A percentile compares a stretch with the other conserved stretches of the same genome.
phyloP scores from a whole-genome alignment of 805 yeast genomes.

The Lachancea nothofagi region DNA sequence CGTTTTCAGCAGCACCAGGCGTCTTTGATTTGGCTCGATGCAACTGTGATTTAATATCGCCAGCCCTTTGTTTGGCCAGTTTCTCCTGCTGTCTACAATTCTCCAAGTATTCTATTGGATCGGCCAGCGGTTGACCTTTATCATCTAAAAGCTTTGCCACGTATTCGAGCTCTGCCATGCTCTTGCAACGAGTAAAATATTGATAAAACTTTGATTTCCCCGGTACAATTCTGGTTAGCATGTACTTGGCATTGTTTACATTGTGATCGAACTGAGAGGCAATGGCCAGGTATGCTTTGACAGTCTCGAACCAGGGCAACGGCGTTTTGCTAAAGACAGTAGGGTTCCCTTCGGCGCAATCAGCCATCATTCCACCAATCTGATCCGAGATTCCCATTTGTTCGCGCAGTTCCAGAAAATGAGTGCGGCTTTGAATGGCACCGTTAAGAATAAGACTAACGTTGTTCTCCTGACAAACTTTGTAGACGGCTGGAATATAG shows the following conservation, averaged over 20 bases:
- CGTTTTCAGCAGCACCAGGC: neutral
- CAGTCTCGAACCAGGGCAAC: conserved; percentile 48
- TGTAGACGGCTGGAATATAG: conserved; percentile 55
- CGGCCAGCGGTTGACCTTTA: conserved; percentile 18
- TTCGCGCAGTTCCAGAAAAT: conserved; percentile 47
- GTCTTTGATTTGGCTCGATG: conserved; percentile 9
- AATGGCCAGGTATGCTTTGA: conserved; percentile 49
- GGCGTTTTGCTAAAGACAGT: conserved; percentile 53
- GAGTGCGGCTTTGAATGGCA: conserved; percentile 50
- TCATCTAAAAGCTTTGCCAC: conserved; percentile 18
- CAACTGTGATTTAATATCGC: conserved; percentile 13
- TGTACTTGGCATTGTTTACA: conserved; percentile 72
- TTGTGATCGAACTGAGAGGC: conserved; percentile 57
- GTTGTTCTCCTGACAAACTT: conserved; percentile 52
- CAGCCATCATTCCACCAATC: conserved; percentile 92
- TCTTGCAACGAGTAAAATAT: conserved; percentile 49
- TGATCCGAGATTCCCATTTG: conserved; percentile 44
- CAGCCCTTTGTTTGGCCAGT: conserved; percentile 13
- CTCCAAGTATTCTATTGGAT: conserved; percentile 19
- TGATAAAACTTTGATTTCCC: conserved; percentile 62
- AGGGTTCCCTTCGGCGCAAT: conserved; percentile 83
- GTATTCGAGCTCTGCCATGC: conserved; percentile 42
- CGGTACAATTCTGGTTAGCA: conserved; percentile 72
- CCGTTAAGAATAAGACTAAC: conserved; percentile 84
- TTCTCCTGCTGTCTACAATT: conserved; percentile 18